Base-by-base conservation (phyloP, 495 filamentous ascomycete species). In the Aspergillus carlsbadensis region DNA sequence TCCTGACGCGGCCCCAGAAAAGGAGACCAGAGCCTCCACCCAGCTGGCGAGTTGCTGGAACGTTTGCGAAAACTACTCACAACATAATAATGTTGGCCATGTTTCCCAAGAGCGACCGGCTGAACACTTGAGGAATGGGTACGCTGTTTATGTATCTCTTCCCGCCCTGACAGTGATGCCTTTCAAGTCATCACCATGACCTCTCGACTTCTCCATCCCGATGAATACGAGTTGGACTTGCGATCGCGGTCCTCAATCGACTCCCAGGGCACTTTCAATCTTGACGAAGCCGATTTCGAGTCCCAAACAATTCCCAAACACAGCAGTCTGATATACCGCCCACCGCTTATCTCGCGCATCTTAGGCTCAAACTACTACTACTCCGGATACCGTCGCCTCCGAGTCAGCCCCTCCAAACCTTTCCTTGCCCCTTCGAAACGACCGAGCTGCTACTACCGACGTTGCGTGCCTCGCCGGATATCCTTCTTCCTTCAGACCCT, bases 401-500 rank as follows among this genome's bases (percentile, higher is more conserved):
- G n/a, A n/a, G n/a, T n/a, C 22, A 70, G 73, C 46, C 58, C 64
- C 10, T 61, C 67, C 20, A 56, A 67, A 52, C 68, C 70, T 3
- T 56, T 67, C 17, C 45, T 68, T 44, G 63, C 63, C 36, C 35
- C 56, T 18, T 63, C 67, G 4, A 49, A 57, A 18, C 66, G 71
- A 17, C 63, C 65, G 8, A 61, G 56, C 45, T 72, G 65, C 54
- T 47, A 60, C 54, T 47, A 60, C 26, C 70, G 68, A 34, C 68
- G 66, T 33, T 78, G 72, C 54, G 77, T 78, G 33, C 82, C 80
- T 49, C 87, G 81, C 46, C 87, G 82, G 57, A 79, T 82, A 61
- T 90, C 83, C 52, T 88, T 85, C 56, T 81, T 84, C 54, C 75
- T 82, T 3, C 78, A 80, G 22, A 78, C 80, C 57, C 82, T 90